These are phyloP conservation scores for Chaetomium cochliodes DNA, from an alignment of 495 filamentous ascomycete genomes.

Conservation along the genomic window DNA sequence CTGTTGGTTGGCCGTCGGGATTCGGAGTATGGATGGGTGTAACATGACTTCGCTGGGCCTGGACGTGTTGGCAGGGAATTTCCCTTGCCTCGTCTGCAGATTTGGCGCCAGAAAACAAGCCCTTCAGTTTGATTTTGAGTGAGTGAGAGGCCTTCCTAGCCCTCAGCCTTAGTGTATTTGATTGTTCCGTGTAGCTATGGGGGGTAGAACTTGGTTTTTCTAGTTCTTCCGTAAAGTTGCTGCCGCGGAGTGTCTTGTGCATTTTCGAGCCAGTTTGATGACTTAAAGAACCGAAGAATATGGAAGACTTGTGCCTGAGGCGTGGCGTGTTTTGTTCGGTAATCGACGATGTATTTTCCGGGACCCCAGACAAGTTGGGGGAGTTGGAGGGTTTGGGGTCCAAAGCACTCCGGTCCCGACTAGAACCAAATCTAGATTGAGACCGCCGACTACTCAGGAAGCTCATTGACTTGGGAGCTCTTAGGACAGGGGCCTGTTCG, in stretches of 20 bases:
- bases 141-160: constrained; percentile 60
- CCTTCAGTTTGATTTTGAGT: constrained; percentile 61
- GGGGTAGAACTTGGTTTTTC: constrained; percentile 29
- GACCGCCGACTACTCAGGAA: constrained; percentile 51
- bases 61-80: constrained; percentile 52
- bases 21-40: constrained; percentile 22
- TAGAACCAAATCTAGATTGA: constrained; percentile 24
- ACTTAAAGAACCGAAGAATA: constrained; percentile 46
- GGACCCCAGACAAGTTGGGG: neutral
- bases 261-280: constrained; percentile 50
- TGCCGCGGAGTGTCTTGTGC: constrained; percentile 59
- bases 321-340: constrained; percentile 12
- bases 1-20: neutral
- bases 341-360: constrained; percentile 12
- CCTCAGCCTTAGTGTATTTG: constrained; percentile 47
- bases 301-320: constrained; percentile 46
- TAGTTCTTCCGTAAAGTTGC: constrained; percentile 40
- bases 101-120: constrained; percentile 54
- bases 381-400: neutral
- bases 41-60: constrained; percentile 49
- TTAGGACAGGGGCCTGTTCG: constrained; percentile 23
- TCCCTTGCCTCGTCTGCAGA: constrained; percentile 40
- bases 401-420: constrained; percentile 46
- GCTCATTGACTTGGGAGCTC: constrained; percentile 59
- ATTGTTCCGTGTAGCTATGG: constrained; percentile 25